Conservation (phyloP, 2,329 filamentous ascomycete genomes). For the Dothiorella sarmentorum region DNA sequence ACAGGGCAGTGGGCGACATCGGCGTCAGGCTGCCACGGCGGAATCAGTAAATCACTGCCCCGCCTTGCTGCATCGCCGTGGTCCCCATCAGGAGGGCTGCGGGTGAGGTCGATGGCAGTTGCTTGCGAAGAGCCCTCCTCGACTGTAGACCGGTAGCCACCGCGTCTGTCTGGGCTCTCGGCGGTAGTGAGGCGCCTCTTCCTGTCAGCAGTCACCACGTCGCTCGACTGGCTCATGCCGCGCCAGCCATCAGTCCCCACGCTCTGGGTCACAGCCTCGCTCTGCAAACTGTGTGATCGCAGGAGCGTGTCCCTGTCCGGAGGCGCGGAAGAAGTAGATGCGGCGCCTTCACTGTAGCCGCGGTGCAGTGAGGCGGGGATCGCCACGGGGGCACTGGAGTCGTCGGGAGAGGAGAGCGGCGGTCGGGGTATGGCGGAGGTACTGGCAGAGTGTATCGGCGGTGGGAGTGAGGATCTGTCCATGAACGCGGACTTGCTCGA, state of each 20-base stretch:
- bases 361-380: conserved; percentile 3
- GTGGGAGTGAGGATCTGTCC: background rate
- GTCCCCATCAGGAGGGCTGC: background rate
- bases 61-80: background rate
- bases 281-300: conserved; percentile 2
- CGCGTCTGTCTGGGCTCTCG: conserved; percentile 30
- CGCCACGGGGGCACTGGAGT: background rate
- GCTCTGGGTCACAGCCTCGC: background rate
- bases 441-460: background rate
- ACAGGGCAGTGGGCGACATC: conserved; percentile 84
- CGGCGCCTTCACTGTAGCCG: conserved; percentile 8
- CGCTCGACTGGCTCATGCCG: background rate
- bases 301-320: background rate
- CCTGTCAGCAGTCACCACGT: conserved; percentile 25
- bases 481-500: conserved; percentile 7
- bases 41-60: conserved; percentile 50
- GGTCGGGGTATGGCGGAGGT: conserved; percentile 4
- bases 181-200: conserved; percentile 36
- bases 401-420: background rate
- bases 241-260: background rate
- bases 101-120: background rate
- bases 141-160: conserved; percentile 22
- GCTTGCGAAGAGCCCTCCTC: conserved; percentile 8
- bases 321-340: background rate
- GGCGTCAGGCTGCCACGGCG: conserved; percentile 83